A percentile compares a stretch with the other conserved stretches of the same genome.
phyloP scores from a whole-genome alignment of 805 yeast genomes.

The Middelhovenomyces tepae region DNA sequence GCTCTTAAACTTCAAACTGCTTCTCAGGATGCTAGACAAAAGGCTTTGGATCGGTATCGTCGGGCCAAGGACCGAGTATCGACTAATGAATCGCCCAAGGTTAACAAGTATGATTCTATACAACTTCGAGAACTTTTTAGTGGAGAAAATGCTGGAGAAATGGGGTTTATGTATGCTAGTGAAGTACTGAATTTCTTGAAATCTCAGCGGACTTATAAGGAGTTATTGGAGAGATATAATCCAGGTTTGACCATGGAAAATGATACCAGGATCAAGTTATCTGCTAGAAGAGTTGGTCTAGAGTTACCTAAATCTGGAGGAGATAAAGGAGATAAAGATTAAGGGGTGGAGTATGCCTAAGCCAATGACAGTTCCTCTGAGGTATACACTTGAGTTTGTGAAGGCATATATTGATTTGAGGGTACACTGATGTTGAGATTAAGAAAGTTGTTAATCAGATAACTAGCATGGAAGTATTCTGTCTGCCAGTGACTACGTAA shows the following conservation, averaged over 20 bases:
- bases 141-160: conserved; percentile 6
- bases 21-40: conserved; percentile 3
- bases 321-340: background rate
- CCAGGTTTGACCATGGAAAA: conserved; percentile 75
- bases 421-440: background rate
- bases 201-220: conserved; percentile 70
- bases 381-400: background rate
- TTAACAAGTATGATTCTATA: conserved; percentile 13
- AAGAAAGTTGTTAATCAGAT: too few species aligned
- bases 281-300: conserved; percentile 87
- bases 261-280: conserved; percentile 63
- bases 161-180: conserved; percentile 33
- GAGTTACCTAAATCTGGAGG: conserved; percentile 48
- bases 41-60: conserved; percentile 3
- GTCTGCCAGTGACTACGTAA: too few species aligned
- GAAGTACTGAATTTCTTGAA: conserved; percentile 56
- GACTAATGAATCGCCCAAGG: background rate
- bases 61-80: background rate
- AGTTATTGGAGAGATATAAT: conserved; percentile 74
- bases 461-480: too few species aligned
- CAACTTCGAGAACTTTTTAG: conserved; percentile 13
- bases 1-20: conserved; percentile 14
- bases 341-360: background rate
- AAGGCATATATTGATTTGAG: conserved; percentile 1
- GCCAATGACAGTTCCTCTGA: too few species aligned